These are phyloP conservation scores for Hemileia vastatrix DNA, from an alignment of 1,284 basidiomycete species.

Conservation along the genomic window DNA sequence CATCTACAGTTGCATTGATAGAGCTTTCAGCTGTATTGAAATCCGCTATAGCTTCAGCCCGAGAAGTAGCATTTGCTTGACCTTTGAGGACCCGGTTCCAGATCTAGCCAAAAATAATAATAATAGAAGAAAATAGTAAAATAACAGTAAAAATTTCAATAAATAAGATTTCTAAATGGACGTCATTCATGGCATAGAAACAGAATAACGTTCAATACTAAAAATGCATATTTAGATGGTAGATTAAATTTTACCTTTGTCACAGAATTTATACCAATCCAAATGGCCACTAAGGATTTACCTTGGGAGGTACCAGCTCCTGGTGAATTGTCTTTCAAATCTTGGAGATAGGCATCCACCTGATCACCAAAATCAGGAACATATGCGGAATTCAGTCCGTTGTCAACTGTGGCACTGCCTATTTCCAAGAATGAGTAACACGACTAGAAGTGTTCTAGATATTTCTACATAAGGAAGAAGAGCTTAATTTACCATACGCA, in stretches of 20 bases:
- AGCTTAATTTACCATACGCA: conserved; percentile 2
- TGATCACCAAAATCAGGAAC: conserved; percentile 18
- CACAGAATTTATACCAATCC: conserved; percentile 16
- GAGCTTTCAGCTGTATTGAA: neutral
- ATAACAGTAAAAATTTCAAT: too few relatives aligned
- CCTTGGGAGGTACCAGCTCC: conserved; percentile 14
- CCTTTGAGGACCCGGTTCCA: conserved; percentile 11
- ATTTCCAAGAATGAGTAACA: neutral
- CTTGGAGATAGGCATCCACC: conserved; percentile 6
- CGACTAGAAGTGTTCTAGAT: neutral
- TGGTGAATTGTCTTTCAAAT: conserved; percentile 12
- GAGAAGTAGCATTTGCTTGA: conserved; percentile 2
- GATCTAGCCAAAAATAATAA: neutral
- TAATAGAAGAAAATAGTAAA: neutral
- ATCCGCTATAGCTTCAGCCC: conserved; percentile 2
- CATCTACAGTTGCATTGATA: conserved; percentile 14
- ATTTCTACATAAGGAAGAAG: neutral
- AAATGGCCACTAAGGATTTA: conserved; percentile 13
- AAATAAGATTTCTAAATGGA: too few relatives aligned
- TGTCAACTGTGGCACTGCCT: conserved; percentile 20
- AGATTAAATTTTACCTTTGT: conserved; percentile 2
- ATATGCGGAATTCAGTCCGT: conserved; percentile 2
- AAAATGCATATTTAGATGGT: neutral
- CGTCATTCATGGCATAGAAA: too few relatives aligned
- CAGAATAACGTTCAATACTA: too few relatives aligned